A percentile compares a stretch with the other conserved stretches of the same genome.
Conservation (phyloP, 2,329 filamentous ascomycete species). For the Aspergillus sp. region DNA sequence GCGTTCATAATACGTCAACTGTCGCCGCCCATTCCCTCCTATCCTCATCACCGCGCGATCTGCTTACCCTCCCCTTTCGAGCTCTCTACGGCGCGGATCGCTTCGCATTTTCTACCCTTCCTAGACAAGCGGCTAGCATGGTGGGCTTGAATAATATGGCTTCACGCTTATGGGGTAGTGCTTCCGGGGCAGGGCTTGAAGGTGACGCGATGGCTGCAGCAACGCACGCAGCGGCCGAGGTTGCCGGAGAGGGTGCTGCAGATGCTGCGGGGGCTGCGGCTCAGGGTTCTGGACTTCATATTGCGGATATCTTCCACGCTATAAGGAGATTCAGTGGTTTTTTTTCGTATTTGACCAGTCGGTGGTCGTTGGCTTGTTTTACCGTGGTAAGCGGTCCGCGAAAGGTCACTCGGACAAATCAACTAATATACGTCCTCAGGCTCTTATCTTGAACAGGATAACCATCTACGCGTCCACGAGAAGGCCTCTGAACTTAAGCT, state of each 20-base stretch:
- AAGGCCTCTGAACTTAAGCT: constrained; percentile 69
- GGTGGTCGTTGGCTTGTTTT: constrained; percentile 87
- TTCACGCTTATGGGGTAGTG: constrained; percentile 17
- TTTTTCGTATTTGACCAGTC: constrained; percentile 84
- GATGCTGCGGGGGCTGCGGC: constrained; percentile 29
- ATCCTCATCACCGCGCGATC: constrained; percentile 23
- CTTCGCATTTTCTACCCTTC: constrained; percentile 30
- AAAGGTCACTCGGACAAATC: constrained; percentile 3
- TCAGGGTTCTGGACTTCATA: constrained; percentile 29
- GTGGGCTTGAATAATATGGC: constrained; percentile 23
- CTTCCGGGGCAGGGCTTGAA: constrained; percentile 15
- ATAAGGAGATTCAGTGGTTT: constrained; percentile 74
- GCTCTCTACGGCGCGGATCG: constrained; percentile 31
- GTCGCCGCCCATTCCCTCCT: constrained; percentile 13
- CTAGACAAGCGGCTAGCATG: constrained; percentile 26
- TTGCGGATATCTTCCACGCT: constrained; percentile 45
- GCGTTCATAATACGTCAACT: constrained; percentile 17
- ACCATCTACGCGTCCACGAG: constrained; percentile 90
- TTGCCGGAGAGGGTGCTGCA: constrained; percentile 25
- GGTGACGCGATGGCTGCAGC: constrained; percentile 39
- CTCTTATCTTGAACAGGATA: constrained; percentile 82
- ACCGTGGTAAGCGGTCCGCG: constrained; percentile 54
- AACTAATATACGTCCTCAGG: constrained; percentile 38
- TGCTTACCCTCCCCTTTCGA: constrained; percentile 33
- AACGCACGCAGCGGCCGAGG: constrained; percentile 32